A percentile compares a stretch with the other conserved stretches of the same genome.
These are phyloP conservation scores for Camptophora hylomeconis DNA, from an alignment of 2,329 filamentous ascomycete genomes.

Conservation along the genomic window DNA sequence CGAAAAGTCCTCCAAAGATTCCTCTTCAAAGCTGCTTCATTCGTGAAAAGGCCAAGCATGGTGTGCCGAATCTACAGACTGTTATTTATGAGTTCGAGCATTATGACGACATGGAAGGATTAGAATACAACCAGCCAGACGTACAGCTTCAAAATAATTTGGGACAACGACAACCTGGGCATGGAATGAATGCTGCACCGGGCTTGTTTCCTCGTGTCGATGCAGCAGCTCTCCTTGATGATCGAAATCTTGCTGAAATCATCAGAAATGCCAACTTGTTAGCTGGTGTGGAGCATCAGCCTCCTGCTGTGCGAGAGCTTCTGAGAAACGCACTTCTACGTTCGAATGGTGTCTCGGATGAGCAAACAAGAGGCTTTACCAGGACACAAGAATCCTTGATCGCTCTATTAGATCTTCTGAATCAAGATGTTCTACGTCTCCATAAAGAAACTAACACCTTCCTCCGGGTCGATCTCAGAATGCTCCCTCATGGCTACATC, in stretches of 20 bases:
- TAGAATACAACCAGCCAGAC: constrained; percentile 15
- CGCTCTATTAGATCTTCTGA: no score
- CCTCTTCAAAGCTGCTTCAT: constrained; percentile 14
- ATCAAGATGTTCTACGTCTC: constrained; percentile 13
- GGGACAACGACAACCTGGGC: constrained; percentile 8
- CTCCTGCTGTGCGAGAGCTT: no score
- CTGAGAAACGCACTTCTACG: no score
- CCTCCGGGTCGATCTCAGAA: no score
- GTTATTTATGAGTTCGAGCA: constrained; percentile 15
- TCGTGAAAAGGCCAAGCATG: constrained; percentile 14
- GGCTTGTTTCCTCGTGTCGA: constrained; percentile 3
- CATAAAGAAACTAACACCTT: no score
- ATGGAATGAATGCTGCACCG: constrained; percentile 9
- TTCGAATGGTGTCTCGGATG: no score
- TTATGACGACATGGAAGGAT: no score
- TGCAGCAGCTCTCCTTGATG: constrained; percentile 9
- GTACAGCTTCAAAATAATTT: constrained; percentile 7
- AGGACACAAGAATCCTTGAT: no score
- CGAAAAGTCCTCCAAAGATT: constrained; percentile 9
- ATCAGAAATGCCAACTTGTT: constrained; percentile 5
- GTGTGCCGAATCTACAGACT: constrained; percentile 11
- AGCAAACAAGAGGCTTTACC: no score
- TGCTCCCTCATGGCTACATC: constrained; percentile 15
- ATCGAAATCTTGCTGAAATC: constrained; percentile 11
- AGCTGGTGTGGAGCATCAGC: constrained; percentile 7